Evolutionary conservation across 2,329 filamentous ascomycete genomes (phyloP).

Genomic region (Didymella keratinophila): DNA sequence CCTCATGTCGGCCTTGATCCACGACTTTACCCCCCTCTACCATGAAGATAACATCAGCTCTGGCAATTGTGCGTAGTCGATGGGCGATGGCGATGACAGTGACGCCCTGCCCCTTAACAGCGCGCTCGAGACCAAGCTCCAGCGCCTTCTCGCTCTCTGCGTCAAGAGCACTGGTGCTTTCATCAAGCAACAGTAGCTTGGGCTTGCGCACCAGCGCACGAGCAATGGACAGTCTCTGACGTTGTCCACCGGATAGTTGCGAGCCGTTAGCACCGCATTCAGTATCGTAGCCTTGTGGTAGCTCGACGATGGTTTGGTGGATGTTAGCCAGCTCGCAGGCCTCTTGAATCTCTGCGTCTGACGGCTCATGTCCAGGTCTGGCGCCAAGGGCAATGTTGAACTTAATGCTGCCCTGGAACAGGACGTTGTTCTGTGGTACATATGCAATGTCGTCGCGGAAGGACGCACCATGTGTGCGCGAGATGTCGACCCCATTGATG

Average conservation of each 20-base stretch:
- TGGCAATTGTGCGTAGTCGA: conserved; percentile 52
- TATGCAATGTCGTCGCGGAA: conserved; percentile 57
- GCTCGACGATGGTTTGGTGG: conserved; percentile 69
- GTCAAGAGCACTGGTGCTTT: conserved; percentile 55
- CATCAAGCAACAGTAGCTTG: conserved; percentile 52
- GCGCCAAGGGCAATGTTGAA: conserved; percentile 59
- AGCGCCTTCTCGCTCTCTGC: conserved; percentile 53
- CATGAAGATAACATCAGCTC: conserved; percentile 55
- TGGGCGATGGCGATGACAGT: conserved; percentile 58
- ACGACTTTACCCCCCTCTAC: conserved; percentile 59
- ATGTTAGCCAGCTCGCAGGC: conserved; percentile 75
- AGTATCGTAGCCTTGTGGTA: conserved; percentile 73
- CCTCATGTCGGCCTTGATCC: conserved; percentile 59
- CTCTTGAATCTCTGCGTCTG: conserved; percentile 68
- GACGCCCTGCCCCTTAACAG: conserved; percentile 44
- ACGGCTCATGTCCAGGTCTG: conserved; percentile 62
- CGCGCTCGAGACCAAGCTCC: conserved; percentile 51
- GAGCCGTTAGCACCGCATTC: conserved; percentile 53
- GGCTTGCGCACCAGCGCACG: conserved; percentile 55
- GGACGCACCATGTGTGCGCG: conserved; percentile 46
- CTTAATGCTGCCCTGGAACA: conserved; percentile 58
- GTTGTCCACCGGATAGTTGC: conserved; percentile 54
- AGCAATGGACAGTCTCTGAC: conserved; percentile 54
- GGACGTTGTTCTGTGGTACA: conserved; percentile 58
- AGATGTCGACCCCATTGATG: conserved; percentile 61